Evolutionary conservation across 176 grass and related monocot genomes (phyloP), one percentile per base, ranked within the genome.

Genomic region (Rhipidocladum racemiflorum): DNA sequence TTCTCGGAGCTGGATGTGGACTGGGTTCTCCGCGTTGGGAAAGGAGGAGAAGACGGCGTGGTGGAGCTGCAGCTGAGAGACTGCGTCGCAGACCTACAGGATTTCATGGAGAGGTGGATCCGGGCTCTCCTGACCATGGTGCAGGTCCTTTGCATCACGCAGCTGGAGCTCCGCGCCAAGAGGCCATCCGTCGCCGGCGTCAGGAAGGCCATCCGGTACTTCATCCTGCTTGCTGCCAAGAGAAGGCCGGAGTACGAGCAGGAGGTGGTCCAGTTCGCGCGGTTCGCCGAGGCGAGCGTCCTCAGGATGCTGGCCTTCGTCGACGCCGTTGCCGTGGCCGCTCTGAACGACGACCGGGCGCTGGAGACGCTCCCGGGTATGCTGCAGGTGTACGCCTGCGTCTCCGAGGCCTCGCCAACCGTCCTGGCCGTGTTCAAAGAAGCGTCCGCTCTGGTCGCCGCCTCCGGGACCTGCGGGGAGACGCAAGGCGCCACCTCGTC

Each of bases 91-190:
- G 45, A 49, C 43, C 45, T 80, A 21, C 63, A 39, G 0, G 64
- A 68, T 29, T 20, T 68, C 32, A 80, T 80, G 48, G 78, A 68
- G 30, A 53, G 48, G 29, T 80, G 64, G 78, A 80, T 80, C 78
- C n/a, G 20, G 56, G 78, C 64, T 4, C 78, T 80, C 46, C 14
- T 54, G 64, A 42, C 48, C 46, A 80, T 80, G 78, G 78, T 80
- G 48, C 48, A 80, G 45, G 63, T 80, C 13, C 48, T 80, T 32
- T 40, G 32, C 30, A 60, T 48, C 64, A 85, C 20, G 74, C 56
- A 79, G 50, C 36, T 28, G 29, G 40, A 59, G 40, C 44, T 85
- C 53, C 43, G 17, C 28, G 34, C 64, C 28, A 77, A 49, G 18
- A 1, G 7, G 63, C 29, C 77, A 6, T 9, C 48, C 64, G 78